Percentiles rank a stretch among this genome's conserved stretches.
phyloP scores from a whole-genome alignment of 2,329 filamentous ascomycete species.

The Sphaerulina vaccinii region DNA sequence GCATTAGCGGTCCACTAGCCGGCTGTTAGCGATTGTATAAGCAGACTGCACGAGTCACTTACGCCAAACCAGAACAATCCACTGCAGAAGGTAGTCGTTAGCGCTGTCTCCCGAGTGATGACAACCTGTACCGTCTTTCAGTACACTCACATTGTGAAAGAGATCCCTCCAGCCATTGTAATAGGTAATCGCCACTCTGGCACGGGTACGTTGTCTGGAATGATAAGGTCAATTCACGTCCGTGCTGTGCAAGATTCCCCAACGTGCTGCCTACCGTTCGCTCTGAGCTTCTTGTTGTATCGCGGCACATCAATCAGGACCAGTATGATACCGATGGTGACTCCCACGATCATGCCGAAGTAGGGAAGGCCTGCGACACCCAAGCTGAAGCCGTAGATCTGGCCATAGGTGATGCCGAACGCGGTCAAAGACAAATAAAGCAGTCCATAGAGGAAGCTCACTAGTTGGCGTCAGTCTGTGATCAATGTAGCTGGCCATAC shows the following conservation, averaged over 20 bases:
- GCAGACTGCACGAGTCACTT: slow-evolving; percentile 19
- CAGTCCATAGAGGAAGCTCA: slow-evolving; percentile 37
- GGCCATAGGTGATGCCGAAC: slow-evolving; percentile 75
- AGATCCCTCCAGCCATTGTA: slow-evolving; percentile 50
- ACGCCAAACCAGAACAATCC: slow-evolving; percentile 39
- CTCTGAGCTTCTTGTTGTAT: slow-evolving; percentile 35
- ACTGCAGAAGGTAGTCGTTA: not conserved
- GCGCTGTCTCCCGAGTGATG: not conserved
- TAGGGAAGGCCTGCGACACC: slow-evolving; percentile 76
- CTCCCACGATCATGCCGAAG: slow-evolving; percentile 64
- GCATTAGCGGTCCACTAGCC: slow-evolving; percentile 27
- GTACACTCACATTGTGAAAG: slow-evolving; percentile 39
- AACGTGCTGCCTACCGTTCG: slow-evolving; percentile 17
- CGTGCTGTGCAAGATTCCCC: not conserved
- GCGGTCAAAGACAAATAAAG: slow-evolving; percentile 79
- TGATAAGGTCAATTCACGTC: not conserved
- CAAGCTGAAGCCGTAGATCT: slow-evolving; percentile 65
- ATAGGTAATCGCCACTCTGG: slow-evolving; percentile 49
- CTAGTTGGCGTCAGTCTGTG: no score
- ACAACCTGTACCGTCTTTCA: not conserved
- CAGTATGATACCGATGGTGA: slow-evolving; percentile 28
- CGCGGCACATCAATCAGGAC: slow-evolving; percentile 32
- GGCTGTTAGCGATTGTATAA: slow-evolving; percentile 10
- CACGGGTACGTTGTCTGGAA: slow-evolving; percentile 38
- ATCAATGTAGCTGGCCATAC: no score